Base-by-base conservation (phyloP, 345 rosid species). In the Lepidium africanum region DNA sequence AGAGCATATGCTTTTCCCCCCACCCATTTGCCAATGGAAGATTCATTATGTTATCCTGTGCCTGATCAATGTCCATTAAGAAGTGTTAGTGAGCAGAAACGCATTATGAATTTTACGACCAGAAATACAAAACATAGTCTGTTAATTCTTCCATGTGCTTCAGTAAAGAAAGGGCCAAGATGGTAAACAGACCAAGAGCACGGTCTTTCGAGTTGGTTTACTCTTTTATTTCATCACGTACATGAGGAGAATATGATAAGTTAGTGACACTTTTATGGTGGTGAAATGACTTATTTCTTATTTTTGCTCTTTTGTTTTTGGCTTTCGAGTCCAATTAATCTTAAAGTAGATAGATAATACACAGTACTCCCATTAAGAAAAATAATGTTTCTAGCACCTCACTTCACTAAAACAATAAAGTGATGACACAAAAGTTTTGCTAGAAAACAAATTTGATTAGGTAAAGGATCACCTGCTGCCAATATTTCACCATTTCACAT, bases 401-500 rank as follows among this genome's bases (percentile, higher is more conserved):
- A 45, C 19, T 54, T 63, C 57, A 53, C 16, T 54, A 45, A 16
- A 23, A 5, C 11, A 71, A 17, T 55, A 23, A 15, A 37, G 42
- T 47, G 55, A 54, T 27, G 1, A 46, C 21, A 13, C 47, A 53
- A 41, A 27, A 7, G 27, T 37, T 11, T 8, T 6, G 45, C 27
- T 45, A 59, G 47, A 52, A 16, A 45, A 46, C 36, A 63, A 46
- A 55, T 13, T 61, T 64, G 46, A 48, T 10, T 9, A 21, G 59
- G 39, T 57, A 57, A 65, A 65, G 65, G 48, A 64, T 64, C 32
- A 94, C 99, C 97, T 95, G 99, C 84, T 89, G 96, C 99, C 99
- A 95, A 71, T 87, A 91, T 78, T 91, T 95, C 7, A 91, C 96
- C 97, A 95, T 89, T 86, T 95, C 99, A 79, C 99, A 95, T 48